These are phyloP conservation scores for Agarophyton chilense DNA, from an alignment of 23 red algal genomes.

Conservation along the genomic window DNA sequence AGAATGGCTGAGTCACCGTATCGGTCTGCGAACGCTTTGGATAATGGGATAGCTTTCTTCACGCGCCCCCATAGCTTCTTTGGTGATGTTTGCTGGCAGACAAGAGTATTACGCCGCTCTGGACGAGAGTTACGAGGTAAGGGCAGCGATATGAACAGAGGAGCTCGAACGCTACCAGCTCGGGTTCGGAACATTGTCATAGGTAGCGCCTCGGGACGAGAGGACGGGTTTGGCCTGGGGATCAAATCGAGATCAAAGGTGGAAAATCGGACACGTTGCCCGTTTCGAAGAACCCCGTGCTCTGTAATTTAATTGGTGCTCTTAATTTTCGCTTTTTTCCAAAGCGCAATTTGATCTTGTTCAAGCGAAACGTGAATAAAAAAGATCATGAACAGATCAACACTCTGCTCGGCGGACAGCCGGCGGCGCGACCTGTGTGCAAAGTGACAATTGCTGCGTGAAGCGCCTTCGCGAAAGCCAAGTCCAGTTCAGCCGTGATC, in stretches of 20 bases:
- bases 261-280: too few relatives aligned
- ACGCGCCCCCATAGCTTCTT: slow-evolving; percentile 36
- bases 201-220: too few relatives aligned
- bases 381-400: background rate
- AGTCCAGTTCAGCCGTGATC: too few relatives aligned
- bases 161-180: background rate
- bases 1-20: slow-evolving; percentile 37
- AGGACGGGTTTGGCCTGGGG: too few relatives aligned
- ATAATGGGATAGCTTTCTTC: slow-evolving; percentile 44
- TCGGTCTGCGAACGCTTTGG: slow-evolving; percentile 43
- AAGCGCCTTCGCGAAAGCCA: too few relatives aligned
- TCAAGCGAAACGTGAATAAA: background rate
- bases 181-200: background rate
- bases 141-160: background rate
- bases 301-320: too few relatives aligned
- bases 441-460: too few relatives aligned
- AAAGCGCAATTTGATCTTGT: background rate
- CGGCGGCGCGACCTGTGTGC: background rate
- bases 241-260: too few relatives aligned
- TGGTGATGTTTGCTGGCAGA: slow-evolving; percentile 7
- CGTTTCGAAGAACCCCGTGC: too few relatives aligned
- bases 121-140: background rate
- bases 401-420: background rate
- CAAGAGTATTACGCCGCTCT: background rate
- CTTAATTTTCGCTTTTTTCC: background rate